Evolutionary conservation across 2,329 filamentous ascomycete genomes (phyloP).

Genomic region (Botrytis medusae): DNA sequence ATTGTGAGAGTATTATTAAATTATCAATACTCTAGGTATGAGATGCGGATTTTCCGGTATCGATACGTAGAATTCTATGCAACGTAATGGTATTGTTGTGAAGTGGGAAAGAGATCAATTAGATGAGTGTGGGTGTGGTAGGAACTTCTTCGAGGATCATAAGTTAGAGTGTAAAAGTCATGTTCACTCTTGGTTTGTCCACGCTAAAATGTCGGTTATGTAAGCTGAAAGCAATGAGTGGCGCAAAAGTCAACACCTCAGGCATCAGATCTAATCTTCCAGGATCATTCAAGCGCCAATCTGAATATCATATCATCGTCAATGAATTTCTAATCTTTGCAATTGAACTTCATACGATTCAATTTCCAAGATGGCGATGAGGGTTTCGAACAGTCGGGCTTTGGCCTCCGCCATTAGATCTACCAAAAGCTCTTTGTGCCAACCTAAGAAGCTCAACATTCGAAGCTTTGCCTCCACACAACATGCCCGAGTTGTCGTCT

Average conservation of each 20-base stretch:
- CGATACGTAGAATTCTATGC: slow-evolving; percentile 17
- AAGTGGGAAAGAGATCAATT: slow-evolving; percentile 13
- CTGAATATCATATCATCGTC: slow-evolving; percentile 22
- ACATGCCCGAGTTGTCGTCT: slow-evolving; percentile 47
- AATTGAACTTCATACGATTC: slow-evolving; percentile 41
- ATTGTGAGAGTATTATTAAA: slow-evolving; percentile 6
- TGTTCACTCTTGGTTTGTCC: slow-evolving; percentile 7
- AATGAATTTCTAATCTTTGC: slow-evolving; percentile 25
- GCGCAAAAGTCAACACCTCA: not conserved
- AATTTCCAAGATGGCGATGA: slow-evolving; percentile 57
- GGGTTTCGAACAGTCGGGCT: slow-evolving; percentile 56
- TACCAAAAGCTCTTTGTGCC: slow-evolving; percentile 42
- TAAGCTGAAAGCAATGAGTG: not conserved
- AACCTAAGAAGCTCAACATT: slow-evolving; percentile 30
- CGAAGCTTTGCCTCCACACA: slow-evolving; percentile 44
- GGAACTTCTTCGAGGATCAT: slow-evolving; percentile 18
- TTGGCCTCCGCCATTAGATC: slow-evolving; percentile 57
- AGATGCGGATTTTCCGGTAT: slow-evolving; percentile 3
- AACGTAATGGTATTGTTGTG: slow-evolving; percentile 10
- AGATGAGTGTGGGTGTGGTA: slow-evolving; percentile 18
- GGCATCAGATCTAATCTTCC: not conserved
- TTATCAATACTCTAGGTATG: slow-evolving; percentile 12
- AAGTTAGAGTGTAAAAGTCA: slow-evolving; percentile 17
- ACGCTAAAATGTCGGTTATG: slow-evolving; percentile 18
- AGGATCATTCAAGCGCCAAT: not conserved